Evolutionary conservation across 305 asterid species (phyloP), one percentile per base, ranked within the genome.

Genomic region (Rubia tinctorum): DNA sequence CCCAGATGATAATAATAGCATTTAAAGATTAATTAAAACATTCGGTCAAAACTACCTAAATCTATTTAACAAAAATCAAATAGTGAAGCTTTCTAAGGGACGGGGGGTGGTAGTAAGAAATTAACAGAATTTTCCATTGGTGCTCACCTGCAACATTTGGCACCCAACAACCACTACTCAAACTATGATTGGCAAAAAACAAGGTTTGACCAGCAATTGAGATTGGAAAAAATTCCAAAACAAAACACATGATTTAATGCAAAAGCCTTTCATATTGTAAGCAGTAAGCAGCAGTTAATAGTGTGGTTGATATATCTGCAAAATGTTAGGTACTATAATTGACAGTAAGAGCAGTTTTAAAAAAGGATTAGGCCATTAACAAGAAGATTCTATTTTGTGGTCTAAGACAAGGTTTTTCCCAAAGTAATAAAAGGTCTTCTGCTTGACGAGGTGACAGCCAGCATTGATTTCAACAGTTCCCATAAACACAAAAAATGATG

Each of bases 161-260:
- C 43, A 63, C 68, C 63, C 20, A n/a, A 30, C 44, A 12, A 63
- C 68, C 68, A 63, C 43, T 63, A 63, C 15, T 63, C 44, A 63
- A 18, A 34, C 68, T 27, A 30, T 63, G 40, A 30, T 34, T 18
- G 18, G 43, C 20, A 15, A 63, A 30, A 3, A 13, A 63, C 44
- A 25, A 15, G 22, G 22, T 27, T 27, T 18, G 10, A 63, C 18
- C 10, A 63, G 9, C 44, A 13, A 5, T 63, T 63, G 68, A 63
- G 20, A 34, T 27, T 27, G 4, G 3, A 25, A 61, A 61, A 34
- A 11, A n/a, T 34, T 27, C 44, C 68, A 63, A 20, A 62, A 10
- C 18, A 8, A 53, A 45, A 15, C n/a, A 53, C 1, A 53, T 17
- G 20, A 53, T 8, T 13, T 49, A 49, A 49, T 49, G 37, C 37